These are phyloP conservation scores for Spathaspora hagerdaliae DNA, from an alignment of 805 yeast genomes.

Conservation along the genomic window DNA sequence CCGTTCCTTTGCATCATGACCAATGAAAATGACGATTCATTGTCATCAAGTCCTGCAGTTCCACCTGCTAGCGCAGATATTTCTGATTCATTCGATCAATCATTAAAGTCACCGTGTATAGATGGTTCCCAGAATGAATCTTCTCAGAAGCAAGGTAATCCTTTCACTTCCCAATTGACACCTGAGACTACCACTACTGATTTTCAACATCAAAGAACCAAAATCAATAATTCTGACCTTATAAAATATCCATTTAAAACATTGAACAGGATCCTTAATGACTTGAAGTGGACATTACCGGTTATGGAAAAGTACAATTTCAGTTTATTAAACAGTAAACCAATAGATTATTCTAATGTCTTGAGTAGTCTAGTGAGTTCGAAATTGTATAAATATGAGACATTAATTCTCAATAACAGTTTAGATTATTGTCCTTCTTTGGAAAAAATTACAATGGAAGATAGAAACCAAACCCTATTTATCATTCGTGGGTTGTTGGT, in stretches of 20 bases:
- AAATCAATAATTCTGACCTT: constrained; percentile 8
- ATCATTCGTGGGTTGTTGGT: constrained; percentile 31
- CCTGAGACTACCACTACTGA: not conserved
- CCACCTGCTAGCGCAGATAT: not conserved
- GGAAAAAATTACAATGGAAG: constrained; percentile 16
- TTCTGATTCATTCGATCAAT: not conserved
- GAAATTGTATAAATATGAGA: constrained; percentile 10
- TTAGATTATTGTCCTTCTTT: constrained; percentile 30
- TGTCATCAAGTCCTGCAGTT: not conserved
- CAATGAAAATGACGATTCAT: not conserved
- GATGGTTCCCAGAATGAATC: not conserved
- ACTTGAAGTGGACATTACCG: constrained; percentile 39
- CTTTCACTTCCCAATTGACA: not conserved
- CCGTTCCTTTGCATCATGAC: too few species aligned
- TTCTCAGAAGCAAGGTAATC: not conserved
- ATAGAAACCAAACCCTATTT: constrained; percentile 14
- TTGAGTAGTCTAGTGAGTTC: constrained; percentile 12
- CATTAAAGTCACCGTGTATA: not conserved
- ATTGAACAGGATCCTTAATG: constrained; percentile 63
- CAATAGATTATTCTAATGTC: constrained; percentile 34
- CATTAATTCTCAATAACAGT: constrained; percentile 33
- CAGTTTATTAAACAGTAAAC: constrained; percentile 24
- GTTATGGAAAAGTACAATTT: constrained; percentile 9
- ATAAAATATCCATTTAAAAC: constrained; percentile 50
- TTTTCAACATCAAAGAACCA: constrained; percentile 5